These are phyloP conservation scores for Cucurbita pepo DNA, from an alignment of 306 rosid genomes.

Conservation along the genomic window DNA sequence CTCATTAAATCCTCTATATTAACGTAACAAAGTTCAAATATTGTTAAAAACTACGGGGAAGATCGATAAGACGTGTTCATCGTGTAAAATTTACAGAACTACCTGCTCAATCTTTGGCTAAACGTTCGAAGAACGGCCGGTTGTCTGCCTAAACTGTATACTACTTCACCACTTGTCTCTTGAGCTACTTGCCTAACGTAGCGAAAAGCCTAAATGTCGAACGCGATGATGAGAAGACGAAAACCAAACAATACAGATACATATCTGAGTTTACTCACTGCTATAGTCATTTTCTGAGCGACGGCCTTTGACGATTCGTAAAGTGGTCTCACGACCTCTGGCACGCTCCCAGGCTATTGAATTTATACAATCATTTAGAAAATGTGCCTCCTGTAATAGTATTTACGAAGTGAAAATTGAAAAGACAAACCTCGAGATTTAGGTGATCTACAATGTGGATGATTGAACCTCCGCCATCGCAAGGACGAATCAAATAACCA, in stretches of 20 bases:
- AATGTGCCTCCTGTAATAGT: neutral
- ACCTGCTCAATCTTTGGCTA: conserved; percentile 95
- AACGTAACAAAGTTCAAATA: neutral
- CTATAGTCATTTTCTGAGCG: conserved; percentile 82
- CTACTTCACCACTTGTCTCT: conserved; percentile 88
- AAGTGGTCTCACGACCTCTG: conserved; percentile 86
- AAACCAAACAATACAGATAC: too few species aligned
- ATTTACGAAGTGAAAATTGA: neutral
- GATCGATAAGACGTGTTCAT: neutral
- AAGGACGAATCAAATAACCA: conserved; percentile 89
- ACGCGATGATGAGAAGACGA: conserved; percentile 7
- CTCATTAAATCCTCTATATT: conserved; percentile 76
- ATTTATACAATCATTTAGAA: neutral
- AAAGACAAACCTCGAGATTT: conserved; percentile 61
- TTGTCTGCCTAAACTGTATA: conserved; percentile 84
- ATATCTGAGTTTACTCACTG: conserved; percentile 30
- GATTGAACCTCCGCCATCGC: conserved; percentile 96
- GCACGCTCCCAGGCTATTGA: conserved; percentile 80
- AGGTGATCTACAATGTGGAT: conserved; percentile 92
- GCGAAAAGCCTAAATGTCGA: conserved; percentile 53
- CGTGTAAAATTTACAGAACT: neutral
- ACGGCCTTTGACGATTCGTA: conserved; percentile 79
- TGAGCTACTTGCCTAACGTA: conserved; percentile 85
- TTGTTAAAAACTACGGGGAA: neutral
- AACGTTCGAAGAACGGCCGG: conserved; percentile 87